Evolutionary conservation across 2,329 filamentous ascomycete genomes (phyloP), one percentile per base, ranked within the genome.

Genomic region (Clonostachys rhizophaga): DNA sequence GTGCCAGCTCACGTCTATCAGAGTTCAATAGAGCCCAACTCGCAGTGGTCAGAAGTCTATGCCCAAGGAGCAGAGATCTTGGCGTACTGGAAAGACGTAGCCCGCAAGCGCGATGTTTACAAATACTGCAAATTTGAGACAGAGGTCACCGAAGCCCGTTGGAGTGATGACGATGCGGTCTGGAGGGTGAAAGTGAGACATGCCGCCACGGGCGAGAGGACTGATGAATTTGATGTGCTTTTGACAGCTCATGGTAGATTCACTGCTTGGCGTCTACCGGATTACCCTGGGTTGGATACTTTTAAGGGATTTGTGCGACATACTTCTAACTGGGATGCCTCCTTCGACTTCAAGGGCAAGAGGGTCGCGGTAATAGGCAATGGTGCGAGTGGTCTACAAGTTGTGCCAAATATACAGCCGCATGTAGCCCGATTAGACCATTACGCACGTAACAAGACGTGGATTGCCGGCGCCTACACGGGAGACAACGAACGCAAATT

Each of bases 1-100:
- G 13, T 89, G 12, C 83, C 85, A 0, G 78, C 83, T 1, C 82
- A 87, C 58, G 82, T 84, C 18, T 89, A 89, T 54, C 84, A 88
- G 56, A 78, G 78, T 8, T 82, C 80, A 0, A 89, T 87, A 59
- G 71, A 73, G 7, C 83, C 84, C 1, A 89, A 89, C 47, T 78
- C 75, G 0, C 72, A 86, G 52, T 90, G 86, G 86, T 75, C 74
- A 0, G 81, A 87, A 54, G 74, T 83, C 49, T 89, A 87, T 55
- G 78, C 85, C 0, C 78, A 79, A 36, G 85, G 85, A 0, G 59
- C 67, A 5, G 86, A 90, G 24, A 43, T 43, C 13, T 33, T 33
- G 13, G 16, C 14, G 11, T 43, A 43, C 16, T 43, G 33, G 14
- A 11, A 34, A 13, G 7, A 33, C 8, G 42, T 43, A 4, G 42